Percentiles rank a stretch among this genome's conserved stretches.
Evolutionary conservation across 2,329 filamentous ascomycete genomes (phyloP).

Genomic region (Chrysoporthe deuterocubensis): DNA sequence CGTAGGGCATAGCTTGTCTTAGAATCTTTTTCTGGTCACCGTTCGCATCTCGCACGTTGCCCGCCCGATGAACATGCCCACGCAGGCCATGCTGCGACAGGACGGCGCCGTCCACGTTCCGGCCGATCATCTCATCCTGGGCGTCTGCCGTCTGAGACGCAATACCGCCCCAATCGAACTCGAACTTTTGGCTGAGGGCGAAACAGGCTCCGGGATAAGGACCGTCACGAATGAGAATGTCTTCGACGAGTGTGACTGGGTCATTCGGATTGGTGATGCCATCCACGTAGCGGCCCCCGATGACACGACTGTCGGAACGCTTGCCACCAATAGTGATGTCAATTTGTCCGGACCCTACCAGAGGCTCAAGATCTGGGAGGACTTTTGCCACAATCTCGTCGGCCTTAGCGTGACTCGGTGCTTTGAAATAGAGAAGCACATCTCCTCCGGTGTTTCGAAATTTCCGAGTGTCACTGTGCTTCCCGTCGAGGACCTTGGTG

Average conservation of each 20-base stretch:
- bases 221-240: conserved; percentile 17
- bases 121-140: conserved; percentile 21
- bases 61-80: conserved; percentile 19
- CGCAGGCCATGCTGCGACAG: conserved; percentile 20
- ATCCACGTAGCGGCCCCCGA: conserved; percentile 23
- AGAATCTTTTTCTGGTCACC: conserved; percentile 22
- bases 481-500: conserved; percentile 9
- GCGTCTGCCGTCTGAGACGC: conserved; percentile 9
- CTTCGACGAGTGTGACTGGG: conserved; percentile 22
- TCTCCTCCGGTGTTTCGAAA: conserved; percentile 13
- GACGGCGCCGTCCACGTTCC: conserved; percentile 20
- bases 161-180: conserved; percentile 22
- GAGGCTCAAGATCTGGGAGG: neutral
- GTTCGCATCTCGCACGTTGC: conserved; percentile 18
- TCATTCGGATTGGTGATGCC: conserved; percentile 26
- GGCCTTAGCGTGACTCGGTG: conserved; percentile 6
- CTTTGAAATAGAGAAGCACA: conserved; percentile 12
- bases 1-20: conserved; percentile 21
- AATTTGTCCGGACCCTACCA: neutral
- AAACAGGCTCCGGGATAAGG: conserved; percentile 14
- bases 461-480: conserved; percentile 5
- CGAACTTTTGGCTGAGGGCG: conserved; percentile 25
- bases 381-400: neutral
- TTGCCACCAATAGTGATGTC: conserved; percentile 10
- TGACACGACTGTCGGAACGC: conserved; percentile 11